phyloP scores from a whole-genome alignment of 83 land plant genomes.

The Diphasiastrum complanatum region DNA sequence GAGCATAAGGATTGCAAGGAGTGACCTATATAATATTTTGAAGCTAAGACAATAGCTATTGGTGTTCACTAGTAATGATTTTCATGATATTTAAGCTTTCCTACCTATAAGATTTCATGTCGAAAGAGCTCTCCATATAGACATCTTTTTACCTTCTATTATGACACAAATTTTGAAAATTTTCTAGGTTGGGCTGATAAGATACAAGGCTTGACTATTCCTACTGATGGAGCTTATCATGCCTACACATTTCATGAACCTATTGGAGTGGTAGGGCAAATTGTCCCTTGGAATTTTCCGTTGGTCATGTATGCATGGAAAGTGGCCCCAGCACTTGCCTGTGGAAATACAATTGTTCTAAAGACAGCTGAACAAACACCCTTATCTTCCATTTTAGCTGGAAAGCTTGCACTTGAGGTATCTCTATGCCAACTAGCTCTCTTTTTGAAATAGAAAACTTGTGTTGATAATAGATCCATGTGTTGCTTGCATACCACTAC shows the following conservation, averaged over 20 bases:
- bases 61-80: too few species aligned
- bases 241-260: slow-evolving; percentile 79
- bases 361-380: slow-evolving; percentile 94
- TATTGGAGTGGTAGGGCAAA: slow-evolving; percentile 89
- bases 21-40: too few species aligned
- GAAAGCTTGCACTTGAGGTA: slow-evolving; percentile 73
- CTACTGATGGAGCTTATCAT: slow-evolving; percentile 61
- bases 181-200: slow-evolving; percentile 95
- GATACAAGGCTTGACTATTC: slow-evolving; percentile 72
- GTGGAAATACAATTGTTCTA: slow-evolving; percentile 73
- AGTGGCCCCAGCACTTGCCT: slow-evolving; percentile 84
- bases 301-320: slow-evolving; percentile 89
- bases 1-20: too few species aligned
- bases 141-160: too few species aligned
- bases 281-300: slow-evolving; percentile 96
- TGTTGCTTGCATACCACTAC: not conserved
- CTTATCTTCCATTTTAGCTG: slow-evolving; percentile 59
- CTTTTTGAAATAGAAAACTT: too few species aligned
- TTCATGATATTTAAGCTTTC: too few species aligned
- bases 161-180: not conserved
- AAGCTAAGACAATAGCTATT: too few species aligned
- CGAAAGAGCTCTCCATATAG: too few species aligned
- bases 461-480: too few species aligned
- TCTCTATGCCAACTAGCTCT: too few species aligned
- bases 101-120: too few species aligned